phyloP scores from a whole-genome alignment of 305 asterid species.

The Solanum aculeatissimum region DNA sequence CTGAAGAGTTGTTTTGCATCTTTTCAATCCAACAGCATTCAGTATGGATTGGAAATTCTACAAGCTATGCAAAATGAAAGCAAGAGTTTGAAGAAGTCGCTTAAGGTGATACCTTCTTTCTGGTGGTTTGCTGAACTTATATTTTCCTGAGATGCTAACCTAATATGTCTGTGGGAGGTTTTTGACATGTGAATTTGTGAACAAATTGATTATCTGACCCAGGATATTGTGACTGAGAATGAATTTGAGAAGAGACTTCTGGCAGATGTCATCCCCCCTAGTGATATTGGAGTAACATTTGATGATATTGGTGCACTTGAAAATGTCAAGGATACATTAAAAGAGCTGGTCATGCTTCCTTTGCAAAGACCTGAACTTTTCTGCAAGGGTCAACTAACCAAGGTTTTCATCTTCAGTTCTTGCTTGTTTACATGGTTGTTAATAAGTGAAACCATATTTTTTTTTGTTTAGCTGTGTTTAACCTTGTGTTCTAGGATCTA shows the following conservation, averaged over 20 bases:
- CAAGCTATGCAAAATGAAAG: conserved; percentile 46
- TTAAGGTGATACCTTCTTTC: conserved; percentile 31
- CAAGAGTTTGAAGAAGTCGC: conserved; percentile 54
- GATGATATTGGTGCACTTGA: conserved; percentile 21
- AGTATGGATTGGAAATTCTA: conserved; percentile 43
- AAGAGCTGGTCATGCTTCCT: conserved; percentile 22
- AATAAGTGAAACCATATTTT: background rate
- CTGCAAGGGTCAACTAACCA: conserved; percentile 19
- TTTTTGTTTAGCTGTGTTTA: background rate
- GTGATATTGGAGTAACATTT: conserved; percentile 16
- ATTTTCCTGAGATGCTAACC: background rate
- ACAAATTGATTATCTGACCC: background rate
- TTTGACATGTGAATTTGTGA: background rate
- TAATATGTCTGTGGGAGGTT: background rate
- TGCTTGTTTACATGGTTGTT: background rate
- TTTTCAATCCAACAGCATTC: conserved; percentile 39
- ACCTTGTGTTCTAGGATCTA: background rate
- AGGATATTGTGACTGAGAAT: conserved; percentile 21
- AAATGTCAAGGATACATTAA: conserved; percentile 15
- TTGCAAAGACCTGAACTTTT: conserved; percentile 17
- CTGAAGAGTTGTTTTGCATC: background rate
- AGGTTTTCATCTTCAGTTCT: conserved; percentile 3
- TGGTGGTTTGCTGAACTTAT: background rate
- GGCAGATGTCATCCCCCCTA: conserved; percentile 14
- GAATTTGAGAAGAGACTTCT: conserved; percentile 19